Base-by-base conservation (phyloP, 2,329 filamentous ascomycete genomes). In the Leptoxyphium fumago region DNA sequence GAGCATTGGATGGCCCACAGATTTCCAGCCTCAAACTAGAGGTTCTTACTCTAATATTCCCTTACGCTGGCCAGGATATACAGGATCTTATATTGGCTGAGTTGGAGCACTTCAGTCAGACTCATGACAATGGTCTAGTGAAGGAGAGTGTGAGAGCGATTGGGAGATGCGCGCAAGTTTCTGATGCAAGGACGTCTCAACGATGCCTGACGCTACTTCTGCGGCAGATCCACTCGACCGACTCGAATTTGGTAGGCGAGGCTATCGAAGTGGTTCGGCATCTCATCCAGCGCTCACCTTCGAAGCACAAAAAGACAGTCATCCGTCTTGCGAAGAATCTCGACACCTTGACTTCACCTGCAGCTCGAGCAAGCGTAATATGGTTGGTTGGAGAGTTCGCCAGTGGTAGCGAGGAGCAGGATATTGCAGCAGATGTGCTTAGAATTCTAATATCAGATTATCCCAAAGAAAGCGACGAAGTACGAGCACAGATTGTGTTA, bases 321-420 rank as follows among this genome's bases (percentile, higher is more conserved):
- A 77, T 96, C 29, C 77, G 86, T 40, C 67, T 98, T 41, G 91
- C 91, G 5, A 91, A 87, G 63, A 88, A 94, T 48, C 75, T 98
- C 2, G 91, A 95, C 57, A 83, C 82, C 2, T 84, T 87, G 1
- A 85, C 83, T 0, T 88, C 91, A 48, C 80, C 91, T 1, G 82
- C 87, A 48, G 91, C 91, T 2, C 75, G 91, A 51, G 91, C 91
- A 2, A 94, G 85, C 41, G 95, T 98, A 50, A 83, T 98, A 53
- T 98, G 91, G 91, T 76, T 98, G 1, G 88, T 96, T 0, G 91
- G 91, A 39, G 91, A 98, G 62, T 96, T 93, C 55, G 78, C 89
- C 0, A 85, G 86, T 0, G 78, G 86, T 45, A 75, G 80, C 29
- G 43, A 48, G 9, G 80, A 88, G 47, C 80, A 91, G 59, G 94